These are phyloP conservation scores for Termitomyces sp. DNA, from an alignment of 768 basidiomycete genomes.

Conservation along the genomic window DNA sequence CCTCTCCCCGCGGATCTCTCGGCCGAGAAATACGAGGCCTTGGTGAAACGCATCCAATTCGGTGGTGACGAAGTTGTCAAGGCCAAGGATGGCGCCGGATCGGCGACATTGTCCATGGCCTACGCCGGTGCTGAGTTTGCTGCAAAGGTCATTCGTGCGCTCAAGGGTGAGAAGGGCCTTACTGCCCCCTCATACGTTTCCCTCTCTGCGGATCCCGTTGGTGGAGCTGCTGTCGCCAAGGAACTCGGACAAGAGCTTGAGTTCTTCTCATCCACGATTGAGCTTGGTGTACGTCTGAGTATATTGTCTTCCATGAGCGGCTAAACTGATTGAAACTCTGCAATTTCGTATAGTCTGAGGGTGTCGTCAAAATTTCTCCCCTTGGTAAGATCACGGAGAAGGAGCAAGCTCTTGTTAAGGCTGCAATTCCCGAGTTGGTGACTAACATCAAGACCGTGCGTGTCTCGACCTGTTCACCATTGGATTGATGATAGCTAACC, in stretches of 20 bases:
- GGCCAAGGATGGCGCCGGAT: conserved; percentile 93
- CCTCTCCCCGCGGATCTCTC: conserved; percentile 60
- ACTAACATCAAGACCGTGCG: conserved; percentile 70
- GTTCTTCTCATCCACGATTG: conserved; percentile 87
- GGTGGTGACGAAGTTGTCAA: conserved; percentile 98
- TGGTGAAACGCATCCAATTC: conserved; percentile 88
- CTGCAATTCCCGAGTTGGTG: conserved; percentile 76
- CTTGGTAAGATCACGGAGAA: conserved; percentile 70
- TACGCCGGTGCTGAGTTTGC: conserved; percentile 93
- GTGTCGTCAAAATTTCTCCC: conserved; percentile 79
- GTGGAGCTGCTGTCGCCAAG: conserved; percentile 70
- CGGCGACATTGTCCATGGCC: conserved; percentile 96
- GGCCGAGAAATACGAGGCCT: conserved; percentile 46
- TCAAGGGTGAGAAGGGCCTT: conserved; percentile 87
- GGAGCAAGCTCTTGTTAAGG: conserved; percentile 76
- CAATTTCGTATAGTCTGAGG: conserved; percentile 54
- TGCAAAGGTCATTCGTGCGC: conserved; percentile 73
- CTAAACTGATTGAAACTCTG: conserved; percentile 3
- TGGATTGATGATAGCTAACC: background rate
- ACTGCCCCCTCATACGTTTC: conserved; percentile 83
- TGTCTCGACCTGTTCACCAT: conserved; percentile 8
- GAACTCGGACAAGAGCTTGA: conserved; percentile 75
- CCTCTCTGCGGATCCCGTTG: conserved; percentile 66
- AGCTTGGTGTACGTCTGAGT: conserved; percentile 71
- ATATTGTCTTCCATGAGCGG: background rate